Base-by-base conservation (phyloP, 192 early-diverging fungal species). In the Diversispora epigaea region DNA sequence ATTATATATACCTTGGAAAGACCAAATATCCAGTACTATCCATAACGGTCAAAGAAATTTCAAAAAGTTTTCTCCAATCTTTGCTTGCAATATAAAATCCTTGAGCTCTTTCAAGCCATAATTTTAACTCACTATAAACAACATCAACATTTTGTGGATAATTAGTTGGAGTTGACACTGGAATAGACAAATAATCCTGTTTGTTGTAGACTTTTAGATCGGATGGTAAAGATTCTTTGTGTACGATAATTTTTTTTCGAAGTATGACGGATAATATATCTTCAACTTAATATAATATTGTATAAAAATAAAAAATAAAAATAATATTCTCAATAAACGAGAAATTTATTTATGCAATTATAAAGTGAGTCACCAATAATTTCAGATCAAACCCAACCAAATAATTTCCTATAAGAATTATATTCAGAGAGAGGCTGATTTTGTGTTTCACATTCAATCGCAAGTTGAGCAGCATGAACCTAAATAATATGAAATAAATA, bases 391-490 rank as follows among this genome's bases (percentile, higher is more conserved):
- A 0, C 56, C 55, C 25, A 57, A 71, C 70, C 70, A 50, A 71
- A 71, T n/a, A 57, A 32, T 39, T 44, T 71, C 22, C 70, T 17
- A 15, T 71, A 71, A 2, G 52, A 15, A 58, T 57, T 71, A 11
- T 7, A 22, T 21, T 43, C 54, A 43, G 55, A 15, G 9, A 71
- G 25, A 14, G 55, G 54, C 40, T 58, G 21, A 14, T 68, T 21
- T 39, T 58, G 14, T 10, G 11, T 44, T 58, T 71, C 70, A 12
- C 70, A 71, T 46, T 49, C 41, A 19, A 71, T 44, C 4, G 70
- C 56, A 7, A 71, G 55, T 58, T 71, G 54, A 21, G 70, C 70
- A 43, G 70, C 70, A 40, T 71, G 70, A 58, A 43, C 40, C 70
- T 71, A 19, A 43, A 43, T 57, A 54, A 40, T 32, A 3, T 15